Percentiles rank a stretch among this genome's conserved stretches.
Conservation (phyloP, 345 rosid genomes). For the Eucalyptus polyanthemos region DNA sequence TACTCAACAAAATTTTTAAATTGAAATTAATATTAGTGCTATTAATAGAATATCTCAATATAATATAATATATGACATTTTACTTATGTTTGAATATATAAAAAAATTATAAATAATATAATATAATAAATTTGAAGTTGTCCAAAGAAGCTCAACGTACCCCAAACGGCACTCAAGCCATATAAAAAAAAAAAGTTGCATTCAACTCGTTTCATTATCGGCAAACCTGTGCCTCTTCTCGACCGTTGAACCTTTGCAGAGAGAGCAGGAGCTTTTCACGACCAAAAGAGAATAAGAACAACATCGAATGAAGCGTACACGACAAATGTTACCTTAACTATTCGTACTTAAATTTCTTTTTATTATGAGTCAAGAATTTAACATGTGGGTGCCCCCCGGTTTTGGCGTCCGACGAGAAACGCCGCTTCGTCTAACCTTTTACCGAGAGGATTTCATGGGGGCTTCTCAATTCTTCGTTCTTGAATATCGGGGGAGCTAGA, state of each 20-base stretch:
- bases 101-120: too few relatives aligned
- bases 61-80: too few relatives aligned
- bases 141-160: not conserved
- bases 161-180: not conserved
- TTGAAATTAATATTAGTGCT: too few relatives aligned
- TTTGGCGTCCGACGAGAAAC: not conserved
- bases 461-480: not conserved
- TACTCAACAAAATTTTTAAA: too few relatives aligned
- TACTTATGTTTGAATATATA: too few relatives aligned
- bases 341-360: not conserved
- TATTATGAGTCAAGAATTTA: not conserved
- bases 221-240: not conserved
- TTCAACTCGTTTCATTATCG: not conserved
- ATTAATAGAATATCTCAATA: too few relatives aligned
- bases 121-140: fast-evolving
- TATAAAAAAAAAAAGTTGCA: not conserved
- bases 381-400: fast-evolving
- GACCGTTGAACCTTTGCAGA: not conserved
- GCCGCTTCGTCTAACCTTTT: not conserved
- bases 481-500: not conserved
- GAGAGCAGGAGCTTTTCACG: not conserved
- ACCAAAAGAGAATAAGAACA: not conserved
- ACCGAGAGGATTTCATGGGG: not conserved
- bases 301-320: not conserved
- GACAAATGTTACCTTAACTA: too few relatives aligned